Conservation (phyloP, 805 yeast genomes). For the Candida berthetii region DNA sequence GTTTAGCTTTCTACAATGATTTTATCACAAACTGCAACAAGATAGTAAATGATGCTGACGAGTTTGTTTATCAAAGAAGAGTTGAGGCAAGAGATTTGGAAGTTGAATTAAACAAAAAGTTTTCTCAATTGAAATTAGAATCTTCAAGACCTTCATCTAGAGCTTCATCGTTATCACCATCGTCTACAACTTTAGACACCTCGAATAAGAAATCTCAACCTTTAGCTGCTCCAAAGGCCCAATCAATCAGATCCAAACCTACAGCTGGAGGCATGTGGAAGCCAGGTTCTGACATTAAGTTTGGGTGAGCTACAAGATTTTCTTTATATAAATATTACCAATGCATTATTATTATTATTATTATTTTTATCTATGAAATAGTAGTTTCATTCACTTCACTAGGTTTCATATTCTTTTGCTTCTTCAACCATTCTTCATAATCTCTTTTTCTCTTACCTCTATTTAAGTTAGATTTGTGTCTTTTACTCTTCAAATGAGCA, state of each 20-base stretch:
- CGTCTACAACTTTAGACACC: not conserved
- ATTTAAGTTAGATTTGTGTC: constrained; percentile 53
- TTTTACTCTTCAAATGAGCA: constrained; percentile 58
- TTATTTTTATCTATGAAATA: not conserved
- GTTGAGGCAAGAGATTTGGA: constrained; percentile 49
- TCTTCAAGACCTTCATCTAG: not conserved
- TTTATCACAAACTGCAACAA: constrained; percentile 40
- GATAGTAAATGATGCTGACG: constrained; percentile 42
- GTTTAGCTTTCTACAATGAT: constrained; percentile 63
- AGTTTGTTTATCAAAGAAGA: constrained; percentile 44
- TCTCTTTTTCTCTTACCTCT: constrained; percentile 45
- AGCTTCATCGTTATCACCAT: constrained; percentile 1
- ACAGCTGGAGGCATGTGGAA: constrained; percentile 16
- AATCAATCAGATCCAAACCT: constrained; percentile 17
- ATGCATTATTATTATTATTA: not conserved
- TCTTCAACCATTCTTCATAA: constrained; percentile 36
- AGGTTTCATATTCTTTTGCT: constrained; percentile 2
- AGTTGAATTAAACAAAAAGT: constrained; percentile 13
- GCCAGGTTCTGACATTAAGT: constrained; percentile 20
- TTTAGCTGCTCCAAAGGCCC: constrained; percentile 17
- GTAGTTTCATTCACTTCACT: too few relatives aligned
- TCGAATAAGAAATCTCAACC: not conserved
- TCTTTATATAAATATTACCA: too few relatives aligned
- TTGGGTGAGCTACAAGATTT: too few relatives aligned
- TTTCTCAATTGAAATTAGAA: constrained; percentile 22